Percentiles rank a stretch among this genome's conserved stretches.
Evolutionary conservation across 495 filamentous ascomycete species (phyloP).

Genomic region (Aspergillus diversus): DNA sequence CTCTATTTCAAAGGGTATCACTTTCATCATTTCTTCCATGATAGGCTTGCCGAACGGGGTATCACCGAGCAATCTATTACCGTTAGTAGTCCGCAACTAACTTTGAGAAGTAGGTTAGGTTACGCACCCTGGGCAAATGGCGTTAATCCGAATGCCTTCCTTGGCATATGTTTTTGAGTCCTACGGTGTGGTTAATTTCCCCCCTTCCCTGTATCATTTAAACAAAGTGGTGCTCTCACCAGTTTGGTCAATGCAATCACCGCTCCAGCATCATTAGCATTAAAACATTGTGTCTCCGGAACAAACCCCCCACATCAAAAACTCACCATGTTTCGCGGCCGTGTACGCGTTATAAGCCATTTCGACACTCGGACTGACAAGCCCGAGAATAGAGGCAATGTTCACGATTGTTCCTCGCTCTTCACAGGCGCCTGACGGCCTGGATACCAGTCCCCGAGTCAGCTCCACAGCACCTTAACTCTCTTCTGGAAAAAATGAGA

Average conservation of each 20-base stretch:
- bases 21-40: background rate
- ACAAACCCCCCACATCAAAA: too few relatives aligned
- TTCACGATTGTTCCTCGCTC: slow-evolving; percentile 37
- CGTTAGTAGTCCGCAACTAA: background rate
- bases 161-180: slow-evolving; percentile 49
- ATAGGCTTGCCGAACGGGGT: slow-evolving; percentile 23
- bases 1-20: slow-evolving; percentile 19
- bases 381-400: slow-evolving; percentile 35
- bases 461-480: background rate
- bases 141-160: slow-evolving; percentile 53
- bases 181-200: background rate
- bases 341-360: slow-evolving; percentile 40
- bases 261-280: slow-evolving; percentile 16
- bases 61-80: slow-evolving; percentile 15
- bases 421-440: slow-evolving; percentile 21
- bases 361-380: slow-evolving; percentile 20
- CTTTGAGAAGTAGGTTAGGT: too few relatives aligned
- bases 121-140: slow-evolving; percentile 47
- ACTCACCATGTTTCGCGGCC: slow-evolving; percentile 47
- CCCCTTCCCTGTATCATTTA: slow-evolving; percentile 7
- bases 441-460: background rate
- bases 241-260: slow-evolving; percentile 48
- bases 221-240: slow-evolving; percentile 10
- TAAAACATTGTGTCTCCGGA: background rate
- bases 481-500: background rate